A percentile compares a stretch with the other conserved stretches of the same genome.
phyloP scores from a whole-genome alignment of 2,329 filamentous ascomycete species.

The Anisogramma anomala region DNA sequence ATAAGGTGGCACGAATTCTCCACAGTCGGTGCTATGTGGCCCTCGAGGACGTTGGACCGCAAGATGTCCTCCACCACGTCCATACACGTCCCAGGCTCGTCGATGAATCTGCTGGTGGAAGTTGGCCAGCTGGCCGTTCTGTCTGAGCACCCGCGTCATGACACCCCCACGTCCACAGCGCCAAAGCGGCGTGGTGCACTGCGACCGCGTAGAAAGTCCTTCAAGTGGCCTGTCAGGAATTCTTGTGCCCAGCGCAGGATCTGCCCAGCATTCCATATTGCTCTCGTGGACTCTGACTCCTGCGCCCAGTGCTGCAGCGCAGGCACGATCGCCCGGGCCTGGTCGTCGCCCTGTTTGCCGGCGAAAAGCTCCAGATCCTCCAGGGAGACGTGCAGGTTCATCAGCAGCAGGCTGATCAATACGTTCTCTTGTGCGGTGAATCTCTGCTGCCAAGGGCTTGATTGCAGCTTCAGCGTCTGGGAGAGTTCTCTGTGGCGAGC shows the following conservation, averaged over 20 bases:
- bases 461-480: slow-evolving; percentile 40
- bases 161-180: slow-evolving; percentile 61
- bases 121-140: slow-evolving; percentile 20
- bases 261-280: slow-evolving; percentile 58
- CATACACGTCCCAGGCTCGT: slow-evolving; percentile 48
- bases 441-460: slow-evolving; percentile 28
- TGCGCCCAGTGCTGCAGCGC: slow-evolving; percentile 47
- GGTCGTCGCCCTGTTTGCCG: slow-evolving; percentile 55
- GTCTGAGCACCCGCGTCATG: slow-evolving; percentile 30
- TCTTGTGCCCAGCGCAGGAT: slow-evolving; percentile 47
- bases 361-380: slow-evolving; percentile 57
- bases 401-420: slow-evolving; percentile 43
- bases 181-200: slow-evolving; percentile 56
- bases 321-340: slow-evolving; percentile 48
- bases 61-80: slow-evolving; percentile 46
- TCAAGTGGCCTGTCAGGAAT: slow-evolving; percentile 41
- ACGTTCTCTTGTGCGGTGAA: slow-evolving; percentile 34
- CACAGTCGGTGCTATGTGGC: slow-evolving; percentile 47
- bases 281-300: slow-evolving; percentile 43
- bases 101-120: slow-evolving; percentile 31
- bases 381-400: slow-evolving; percentile 53
- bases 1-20: slow-evolving; percentile 56
- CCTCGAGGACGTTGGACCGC: slow-evolving; percentile 36
- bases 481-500: slow-evolving; percentile 51
- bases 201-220: slow-evolving; percentile 58